Conservation (phyloP, 192 early-diverging fungal species). For the Rhizophagus clarus region DNA sequence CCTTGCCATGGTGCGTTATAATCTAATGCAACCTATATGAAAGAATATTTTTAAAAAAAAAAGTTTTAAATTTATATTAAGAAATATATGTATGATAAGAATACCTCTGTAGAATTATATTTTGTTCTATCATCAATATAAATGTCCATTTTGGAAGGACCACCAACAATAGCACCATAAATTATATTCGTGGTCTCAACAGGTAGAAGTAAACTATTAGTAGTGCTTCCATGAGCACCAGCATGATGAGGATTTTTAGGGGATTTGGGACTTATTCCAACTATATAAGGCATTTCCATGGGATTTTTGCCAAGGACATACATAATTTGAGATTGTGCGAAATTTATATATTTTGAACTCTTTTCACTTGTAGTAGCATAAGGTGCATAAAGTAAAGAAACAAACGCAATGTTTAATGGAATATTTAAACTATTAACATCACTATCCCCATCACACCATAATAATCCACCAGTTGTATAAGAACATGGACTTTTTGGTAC, state of each 20-base stretch:
- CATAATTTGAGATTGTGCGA: background rate
- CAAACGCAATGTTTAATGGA: constrained; percentile 41
- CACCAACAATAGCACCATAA: constrained; percentile 60
- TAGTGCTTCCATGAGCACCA: constrained; percentile 52
- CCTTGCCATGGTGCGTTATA: constrained; percentile 60
- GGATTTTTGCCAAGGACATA: background rate
- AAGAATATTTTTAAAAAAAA: background rate
- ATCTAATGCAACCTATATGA: background rate
- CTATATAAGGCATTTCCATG: background rate
- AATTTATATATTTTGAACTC: background rate
- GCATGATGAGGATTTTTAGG: constrained; percentile 61
- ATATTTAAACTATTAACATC: constrained; percentile 32
- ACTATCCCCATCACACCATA: constrained; percentile 40
- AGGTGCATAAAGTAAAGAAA: constrained; percentile 31
- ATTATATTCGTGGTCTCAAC: constrained; percentile 40
- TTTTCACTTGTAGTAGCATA: constrained; percentile 11
- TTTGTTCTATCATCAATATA: constrained; percentile 49
- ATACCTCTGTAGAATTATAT: constrained; percentile 55
- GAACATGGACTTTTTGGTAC: constrained; percentile 28
- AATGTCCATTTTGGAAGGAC: constrained; percentile 51
- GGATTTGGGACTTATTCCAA: background rate
- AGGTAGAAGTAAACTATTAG: constrained; percentile 42
- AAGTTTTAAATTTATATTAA: background rate
- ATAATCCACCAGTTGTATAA: constrained; percentile 52
- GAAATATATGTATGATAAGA: no score